Evolutionary conservation across 73 alveolate genomes (phyloP).

Genomic region (Loxodes magnus): DNA sequence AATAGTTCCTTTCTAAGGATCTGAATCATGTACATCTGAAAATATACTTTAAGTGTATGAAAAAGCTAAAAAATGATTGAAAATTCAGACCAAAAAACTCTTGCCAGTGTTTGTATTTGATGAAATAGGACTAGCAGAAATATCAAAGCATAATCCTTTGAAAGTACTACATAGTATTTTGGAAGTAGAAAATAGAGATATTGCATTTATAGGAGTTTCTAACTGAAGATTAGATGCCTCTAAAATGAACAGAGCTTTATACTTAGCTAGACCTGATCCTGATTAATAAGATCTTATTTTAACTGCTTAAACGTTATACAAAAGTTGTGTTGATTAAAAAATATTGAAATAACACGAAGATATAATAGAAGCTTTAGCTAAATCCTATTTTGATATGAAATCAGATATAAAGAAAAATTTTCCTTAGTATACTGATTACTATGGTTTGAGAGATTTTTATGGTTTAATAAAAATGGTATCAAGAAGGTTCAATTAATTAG

Average conservation of each 20-base stretch:
- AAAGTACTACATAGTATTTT: slow-evolving; percentile 58
- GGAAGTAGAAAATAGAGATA: slow-evolving; percentile 34
- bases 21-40: slow-evolving; percentile 32
- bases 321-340: too few species aligned
- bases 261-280: slow-evolving; percentile 22
- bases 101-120: slow-evolving; percentile 46
- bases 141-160: slow-evolving; percentile 52
- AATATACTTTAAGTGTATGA: slow-evolving; percentile 14
- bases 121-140: slow-evolving; percentile 76
- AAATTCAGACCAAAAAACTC: neutral
- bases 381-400: too few species aligned
- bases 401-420: too few species aligned
- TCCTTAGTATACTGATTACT: neutral
- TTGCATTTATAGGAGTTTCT: slow-evolving; percentile 60
- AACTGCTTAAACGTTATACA: too few species aligned
- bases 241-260: slow-evolving; percentile 39
- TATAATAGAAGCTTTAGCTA: too few species aligned
- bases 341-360: too few species aligned
- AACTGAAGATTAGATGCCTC: slow-evolving; percentile 62
- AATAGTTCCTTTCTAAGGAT: slow-evolving; percentile 26
- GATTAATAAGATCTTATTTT: neutral
- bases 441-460: slow-evolving; percentile 15
- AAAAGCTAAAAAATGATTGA: neutral
- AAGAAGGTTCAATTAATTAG: neutral
- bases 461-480: slow-evolving; percentile 1